A percentile compares a stretch with the other conserved stretches of the same genome.
phyloP scores from a whole-genome alignment of 179 eudicot genomes.

The Silene vulgaris region DNA sequence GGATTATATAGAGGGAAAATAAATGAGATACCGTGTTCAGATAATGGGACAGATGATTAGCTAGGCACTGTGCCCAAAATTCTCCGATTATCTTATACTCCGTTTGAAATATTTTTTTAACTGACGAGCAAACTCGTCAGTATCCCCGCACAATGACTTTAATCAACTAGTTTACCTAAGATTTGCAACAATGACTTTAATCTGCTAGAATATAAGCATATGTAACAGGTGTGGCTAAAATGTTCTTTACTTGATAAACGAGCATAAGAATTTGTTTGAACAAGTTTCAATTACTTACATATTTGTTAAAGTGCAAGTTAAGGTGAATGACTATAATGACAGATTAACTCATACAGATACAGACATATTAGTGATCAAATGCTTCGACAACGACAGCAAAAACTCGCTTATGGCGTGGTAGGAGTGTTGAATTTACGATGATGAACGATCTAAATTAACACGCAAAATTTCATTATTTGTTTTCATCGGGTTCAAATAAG shows the following conservation, averaged over 20 bases:
- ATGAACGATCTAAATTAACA: not conserved
- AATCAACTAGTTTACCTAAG: too few species aligned
- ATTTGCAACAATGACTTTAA: too few species aligned
- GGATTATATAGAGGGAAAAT: too few species aligned
- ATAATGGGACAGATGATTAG: too few species aligned
- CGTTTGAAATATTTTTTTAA: too few species aligned
- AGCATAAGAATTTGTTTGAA: not conserved
- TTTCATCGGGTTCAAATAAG: too few species aligned
- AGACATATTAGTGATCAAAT: not conserved
- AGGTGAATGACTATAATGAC: not conserved
- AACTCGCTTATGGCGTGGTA: not conserved
- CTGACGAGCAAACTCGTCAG: too few species aligned
- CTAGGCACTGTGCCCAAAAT: too few species aligned
- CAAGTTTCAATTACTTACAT: not conserved
- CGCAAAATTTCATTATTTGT: not conserved
- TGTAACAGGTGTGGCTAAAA: not conserved
- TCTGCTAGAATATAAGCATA: too few species aligned
- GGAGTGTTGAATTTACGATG: not conserved
- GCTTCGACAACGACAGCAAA: not conserved
- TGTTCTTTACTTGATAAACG: not conserved
- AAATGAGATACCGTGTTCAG: too few species aligned
- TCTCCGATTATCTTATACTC: too few species aligned
- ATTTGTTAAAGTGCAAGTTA: not conserved
- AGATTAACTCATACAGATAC: not conserved
- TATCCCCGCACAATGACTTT: too few species aligned